Percentiles rank a stretch among this genome's conserved stretches.
Evolutionary conservation across 2,329 filamentous ascomycete species (phyloP).

Genomic region (Orbilia brochopaga): DNA sequence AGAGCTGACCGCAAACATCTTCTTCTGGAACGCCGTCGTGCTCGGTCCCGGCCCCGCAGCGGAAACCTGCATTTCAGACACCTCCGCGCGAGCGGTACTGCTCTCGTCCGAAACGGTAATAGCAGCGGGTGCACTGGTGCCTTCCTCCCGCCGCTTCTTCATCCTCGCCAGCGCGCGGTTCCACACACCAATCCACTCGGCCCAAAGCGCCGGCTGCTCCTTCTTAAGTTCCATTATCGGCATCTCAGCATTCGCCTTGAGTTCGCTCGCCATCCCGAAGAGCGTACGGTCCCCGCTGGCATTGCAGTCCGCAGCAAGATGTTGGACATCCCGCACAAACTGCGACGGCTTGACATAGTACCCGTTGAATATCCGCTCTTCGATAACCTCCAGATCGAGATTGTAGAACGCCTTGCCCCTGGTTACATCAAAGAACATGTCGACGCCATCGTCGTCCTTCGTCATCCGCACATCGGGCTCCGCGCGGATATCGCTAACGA

Average conservation of each 20-base stretch:
- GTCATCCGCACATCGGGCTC: constrained; percentile 65
- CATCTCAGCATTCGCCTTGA: constrained; percentile 90
- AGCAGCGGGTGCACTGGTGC: constrained; percentile 46
- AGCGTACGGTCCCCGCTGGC: constrained; percentile 81
- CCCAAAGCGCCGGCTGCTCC: constrained; percentile 67
- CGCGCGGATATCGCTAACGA: constrained; percentile 67
- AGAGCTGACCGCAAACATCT: constrained; percentile 18
- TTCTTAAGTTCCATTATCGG: constrained; percentile 80
- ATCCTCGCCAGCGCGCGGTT: constrained; percentile 80
- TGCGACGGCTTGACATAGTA: constrained; percentile 92
- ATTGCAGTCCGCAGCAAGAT: constrained; percentile 82
- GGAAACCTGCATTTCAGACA: constrained; percentile 7
- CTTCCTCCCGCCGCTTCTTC: constrained; percentile 67
- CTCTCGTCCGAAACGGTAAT: constrained; percentile 41
- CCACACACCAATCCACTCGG: constrained; percentile 65
- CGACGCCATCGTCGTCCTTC: constrained; percentile 77
- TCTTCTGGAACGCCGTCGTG: constrained; percentile 7
- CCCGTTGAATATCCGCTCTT: constrained; percentile 94
- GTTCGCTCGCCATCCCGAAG: constrained; percentile 84
- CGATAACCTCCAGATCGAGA: constrained; percentile 87
- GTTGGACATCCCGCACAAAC: constrained; percentile 85
- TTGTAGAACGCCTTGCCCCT: constrained; percentile 93
- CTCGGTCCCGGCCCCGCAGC: constrained; percentile 20
- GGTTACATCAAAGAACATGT: constrained; percentile 75
- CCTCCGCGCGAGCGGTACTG: constrained; percentile 16